phyloP scores from a whole-genome alignment of 2,329 filamentous ascomycete species.

The Myriosclerotinia scirpicola region DNA sequence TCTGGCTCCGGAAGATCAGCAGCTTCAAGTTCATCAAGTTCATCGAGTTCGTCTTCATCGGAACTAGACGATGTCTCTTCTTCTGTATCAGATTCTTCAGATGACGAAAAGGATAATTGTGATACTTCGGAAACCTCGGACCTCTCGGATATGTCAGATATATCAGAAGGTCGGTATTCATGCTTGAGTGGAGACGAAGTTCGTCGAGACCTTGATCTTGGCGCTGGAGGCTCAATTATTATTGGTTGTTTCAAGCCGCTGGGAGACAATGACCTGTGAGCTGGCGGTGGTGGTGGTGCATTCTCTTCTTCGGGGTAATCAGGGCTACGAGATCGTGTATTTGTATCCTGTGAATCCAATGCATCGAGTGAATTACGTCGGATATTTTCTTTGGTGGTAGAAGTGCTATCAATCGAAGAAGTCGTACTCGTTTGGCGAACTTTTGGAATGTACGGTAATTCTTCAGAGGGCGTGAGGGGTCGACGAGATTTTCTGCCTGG shows the following conservation, averaged over 20 bases:
- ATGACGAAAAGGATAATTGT: constrained; percentile 74
- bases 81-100: constrained; percentile 25
- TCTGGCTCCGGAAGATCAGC: constrained; percentile 20
- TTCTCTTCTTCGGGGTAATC: constrained; percentile 28
- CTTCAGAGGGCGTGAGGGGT: constrained; percentile 20
- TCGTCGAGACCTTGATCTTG: constrained; percentile 56
- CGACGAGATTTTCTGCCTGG: constrained; percentile 14
- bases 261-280: constrained; percentile 46
- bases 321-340: not conserved
- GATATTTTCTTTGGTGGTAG: constrained; percentile 12
- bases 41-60: constrained; percentile 21
- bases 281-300: constrained; percentile 37
- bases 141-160: constrained; percentile 43
- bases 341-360: not conserved
- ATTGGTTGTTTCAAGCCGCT: constrained; percentile 42
- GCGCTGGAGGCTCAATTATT: constrained; percentile 33
- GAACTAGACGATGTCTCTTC: constrained; percentile 22
- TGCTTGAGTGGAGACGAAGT: constrained; percentile 94
- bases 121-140: constrained; percentile 54
- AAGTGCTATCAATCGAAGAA: constrained; percentile 18
- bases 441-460: constrained; percentile 23
- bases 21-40: constrained; percentile 21
- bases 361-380: constrained; percentile 13
- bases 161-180: constrained; percentile 87
- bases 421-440: constrained; percentile 19